Conservation (phyloP, 1,139 yeast genomes). For the Blastobotrys persicus region DNA sequence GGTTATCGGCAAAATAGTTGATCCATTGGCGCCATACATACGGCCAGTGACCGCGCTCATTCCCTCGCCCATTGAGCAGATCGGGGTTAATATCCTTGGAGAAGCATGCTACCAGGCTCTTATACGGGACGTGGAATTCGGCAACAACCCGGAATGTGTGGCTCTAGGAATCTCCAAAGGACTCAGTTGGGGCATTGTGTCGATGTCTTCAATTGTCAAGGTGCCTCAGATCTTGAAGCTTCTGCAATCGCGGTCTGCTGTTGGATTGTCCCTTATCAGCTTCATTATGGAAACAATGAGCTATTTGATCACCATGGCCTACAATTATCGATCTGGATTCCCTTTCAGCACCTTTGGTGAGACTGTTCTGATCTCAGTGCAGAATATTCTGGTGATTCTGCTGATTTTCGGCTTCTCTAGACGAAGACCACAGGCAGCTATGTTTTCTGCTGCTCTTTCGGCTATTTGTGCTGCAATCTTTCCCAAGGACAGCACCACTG, state of each 20-base stretch:
- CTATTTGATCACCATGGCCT: constrained; percentile 42
- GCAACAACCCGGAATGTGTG: constrained; percentile 32
- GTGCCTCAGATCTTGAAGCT: constrained; percentile 41
- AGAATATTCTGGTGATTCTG: constrained; percentile 39
- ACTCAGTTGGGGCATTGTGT: constrained; percentile 39
- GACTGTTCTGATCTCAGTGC: constrained; percentile 41
- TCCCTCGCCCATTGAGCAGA: constrained; percentile 27
- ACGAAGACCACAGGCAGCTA: constrained; percentile 22
- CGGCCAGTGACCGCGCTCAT: constrained; percentile 27
- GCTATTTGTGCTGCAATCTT: constrained; percentile 24
- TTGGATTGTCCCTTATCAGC: constrained; percentile 39
- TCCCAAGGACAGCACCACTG: constrained; percentile 24
- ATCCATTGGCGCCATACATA: constrained; percentile 25
- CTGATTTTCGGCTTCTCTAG: constrained; percentile 36
- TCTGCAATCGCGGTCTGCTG: constrained; percentile 35
- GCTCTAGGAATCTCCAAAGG: constrained; percentile 34
- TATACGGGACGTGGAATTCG: constrained; percentile 30
- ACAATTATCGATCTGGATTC: constrained; percentile 41
- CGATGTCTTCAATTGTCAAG: constrained; percentile 39
- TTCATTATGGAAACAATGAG: constrained; percentile 41
- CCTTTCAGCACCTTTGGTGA: constrained; percentile 48
- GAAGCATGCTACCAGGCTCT: constrained; percentile 27
- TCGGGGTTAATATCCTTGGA: constrained; percentile 25
- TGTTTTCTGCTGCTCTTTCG: constrained; percentile 30
- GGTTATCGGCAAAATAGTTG: constrained; percentile 24